A percentile compares a stretch with the other conserved stretches of the same genome.
Evolutionary conservation across 2,329 filamentous ascomycete genomes (phyloP).

Genomic region (Arthrocladium fulminans): DNA sequence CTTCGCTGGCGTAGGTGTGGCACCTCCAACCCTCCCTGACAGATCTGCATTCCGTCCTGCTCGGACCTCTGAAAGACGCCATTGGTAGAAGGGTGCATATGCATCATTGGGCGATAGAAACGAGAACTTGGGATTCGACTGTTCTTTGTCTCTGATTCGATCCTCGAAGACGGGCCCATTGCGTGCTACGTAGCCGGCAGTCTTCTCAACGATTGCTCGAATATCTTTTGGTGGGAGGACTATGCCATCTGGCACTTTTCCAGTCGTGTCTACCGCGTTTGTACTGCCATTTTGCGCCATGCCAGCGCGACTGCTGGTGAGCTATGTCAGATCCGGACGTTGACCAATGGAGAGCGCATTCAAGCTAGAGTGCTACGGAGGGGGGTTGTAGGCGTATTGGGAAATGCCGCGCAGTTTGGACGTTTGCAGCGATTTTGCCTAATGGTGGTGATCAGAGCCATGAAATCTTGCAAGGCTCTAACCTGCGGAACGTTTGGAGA

Average conservation of each 20-base stretch:
- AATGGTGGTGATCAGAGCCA: background rate
- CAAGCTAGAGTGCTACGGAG: no score
- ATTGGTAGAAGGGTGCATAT: slow-evolving; percentile 81
- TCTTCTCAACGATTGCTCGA: slow-evolving; percentile 80
- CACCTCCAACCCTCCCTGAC: slow-evolving; percentile 62
- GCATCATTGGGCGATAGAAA: slow-evolving; percentile 74
- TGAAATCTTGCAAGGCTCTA: slow-evolving; percentile 1
- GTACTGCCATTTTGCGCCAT: slow-evolving; percentile 34
- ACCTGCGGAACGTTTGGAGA: no score
- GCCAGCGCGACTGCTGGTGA: slow-evolving; percentile 17
- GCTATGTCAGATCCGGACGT: background rate
- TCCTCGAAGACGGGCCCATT: slow-evolving; percentile 64
- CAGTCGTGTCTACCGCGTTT: slow-evolving; percentile 46
- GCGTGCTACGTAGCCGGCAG: slow-evolving; percentile 77
- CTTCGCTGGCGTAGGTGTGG: slow-evolving; percentile 50
- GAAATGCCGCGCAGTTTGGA: no score
- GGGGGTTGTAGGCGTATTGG: no score
- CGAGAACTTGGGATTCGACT: slow-evolving; percentile 78
- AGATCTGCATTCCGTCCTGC: slow-evolving; percentile 73
- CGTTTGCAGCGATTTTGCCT: background rate
- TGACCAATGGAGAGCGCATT: no score
- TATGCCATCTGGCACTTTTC: slow-evolving; percentile 71
- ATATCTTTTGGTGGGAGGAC: slow-evolving; percentile 81
- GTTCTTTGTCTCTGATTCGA: slow-evolving; percentile 75
- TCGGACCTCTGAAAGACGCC: slow-evolving; percentile 79